These are phyloP conservation scores for Hypoxylon sp. DNA, from an alignment of 2,329 filamentous ascomycete genomes.

Conservation along the genomic window DNA sequence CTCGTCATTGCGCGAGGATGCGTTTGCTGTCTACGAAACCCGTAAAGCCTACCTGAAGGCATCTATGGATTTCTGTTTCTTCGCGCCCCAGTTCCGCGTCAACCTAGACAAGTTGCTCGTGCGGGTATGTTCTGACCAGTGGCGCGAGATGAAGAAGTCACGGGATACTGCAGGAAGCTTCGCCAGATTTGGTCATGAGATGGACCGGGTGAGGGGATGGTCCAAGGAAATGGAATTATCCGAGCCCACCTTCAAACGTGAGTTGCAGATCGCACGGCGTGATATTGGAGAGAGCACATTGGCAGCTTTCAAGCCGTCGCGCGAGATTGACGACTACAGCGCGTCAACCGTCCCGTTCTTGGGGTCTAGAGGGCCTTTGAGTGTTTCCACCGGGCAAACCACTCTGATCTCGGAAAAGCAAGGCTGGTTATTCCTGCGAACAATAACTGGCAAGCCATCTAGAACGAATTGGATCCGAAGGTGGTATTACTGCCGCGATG, in stretches of 20 bases:
- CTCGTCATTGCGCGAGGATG: conserved; percentile 89
- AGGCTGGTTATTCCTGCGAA: conserved; percentile 89
- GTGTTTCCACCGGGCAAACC: conserved; percentile 64
- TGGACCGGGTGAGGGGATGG: conserved; percentile 93
- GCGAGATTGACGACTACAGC: conserved; percentile 93
- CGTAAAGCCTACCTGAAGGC: conserved; percentile 90
- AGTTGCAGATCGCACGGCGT: conserved; percentile 79
- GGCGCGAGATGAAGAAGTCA: conserved; percentile 81
- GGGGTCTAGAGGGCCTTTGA: conserved; percentile 73
- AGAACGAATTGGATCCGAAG: conserved; percentile 88
- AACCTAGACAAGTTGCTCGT: conserved; percentile 88
- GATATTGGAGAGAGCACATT: conserved; percentile 84
- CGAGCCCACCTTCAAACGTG: conserved; percentile 83
- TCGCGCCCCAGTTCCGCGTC: conserved; percentile 84
- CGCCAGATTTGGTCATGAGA: conserved; percentile 75
- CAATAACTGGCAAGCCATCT: conserved; percentile 85
- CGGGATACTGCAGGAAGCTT: conserved; percentile 73
- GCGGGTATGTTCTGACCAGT: conserved; percentile 83
- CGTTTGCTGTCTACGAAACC: conserved; percentile 93
- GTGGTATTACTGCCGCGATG: conserved; percentile 96
- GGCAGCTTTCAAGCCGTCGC: conserved; percentile 76
- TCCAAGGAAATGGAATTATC: conserved; percentile 90
- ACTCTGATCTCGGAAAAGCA: conserved; percentile 79
- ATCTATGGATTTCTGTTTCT: conserved; percentile 90
- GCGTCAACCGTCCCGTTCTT: conserved; percentile 89